These are phyloP conservation scores for Blastocrithidia nonstop DNA, from an alignment of 208 protist genomes.

Conservation along the genomic window DNA sequence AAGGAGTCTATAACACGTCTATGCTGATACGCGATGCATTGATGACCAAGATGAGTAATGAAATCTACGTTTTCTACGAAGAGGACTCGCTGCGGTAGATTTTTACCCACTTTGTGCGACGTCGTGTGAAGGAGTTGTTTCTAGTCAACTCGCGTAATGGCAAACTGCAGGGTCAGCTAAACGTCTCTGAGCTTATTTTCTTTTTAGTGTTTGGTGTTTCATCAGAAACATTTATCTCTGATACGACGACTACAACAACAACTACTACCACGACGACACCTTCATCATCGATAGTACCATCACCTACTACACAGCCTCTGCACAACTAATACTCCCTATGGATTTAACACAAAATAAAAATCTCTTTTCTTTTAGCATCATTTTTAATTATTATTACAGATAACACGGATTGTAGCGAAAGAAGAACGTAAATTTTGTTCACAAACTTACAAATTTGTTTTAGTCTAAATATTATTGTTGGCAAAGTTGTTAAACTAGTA, in stretches of 20 bases:
- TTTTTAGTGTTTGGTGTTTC: conserved; percentile 72
- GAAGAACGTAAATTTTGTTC: too few species aligned
- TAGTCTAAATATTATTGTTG: too few species aligned
- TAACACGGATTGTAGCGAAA: too few species aligned
- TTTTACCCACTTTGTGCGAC: conserved; percentile 70
- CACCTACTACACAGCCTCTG: not conserved
- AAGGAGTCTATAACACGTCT: conserved; percentile 79
- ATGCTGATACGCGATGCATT: conserved; percentile 63
- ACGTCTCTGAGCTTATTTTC: conserved; percentile 53
- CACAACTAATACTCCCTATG: too few species aligned
- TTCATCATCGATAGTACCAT: not conserved
- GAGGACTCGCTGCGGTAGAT: conserved; percentile 63
- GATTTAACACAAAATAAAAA: too few species aligned
- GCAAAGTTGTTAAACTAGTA: too few species aligned
- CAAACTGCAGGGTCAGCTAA: conserved; percentile 59
- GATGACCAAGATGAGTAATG: conserved; percentile 23
- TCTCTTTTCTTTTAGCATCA: too few species aligned
- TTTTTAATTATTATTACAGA: too few species aligned
- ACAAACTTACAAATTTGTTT: too few species aligned
- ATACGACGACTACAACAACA: conserved; percentile 3
- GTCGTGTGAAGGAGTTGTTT: conserved; percentile 74
- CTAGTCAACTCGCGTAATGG: conserved; percentile 61
- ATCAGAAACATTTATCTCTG: conserved; percentile 2
- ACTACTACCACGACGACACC: not conserved
- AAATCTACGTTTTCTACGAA: conserved; percentile 59